phyloP scores from a whole-genome alignment of 2,329 filamentous ascomycete genomes.

The Paraphaeosphaeria minitans region DNA sequence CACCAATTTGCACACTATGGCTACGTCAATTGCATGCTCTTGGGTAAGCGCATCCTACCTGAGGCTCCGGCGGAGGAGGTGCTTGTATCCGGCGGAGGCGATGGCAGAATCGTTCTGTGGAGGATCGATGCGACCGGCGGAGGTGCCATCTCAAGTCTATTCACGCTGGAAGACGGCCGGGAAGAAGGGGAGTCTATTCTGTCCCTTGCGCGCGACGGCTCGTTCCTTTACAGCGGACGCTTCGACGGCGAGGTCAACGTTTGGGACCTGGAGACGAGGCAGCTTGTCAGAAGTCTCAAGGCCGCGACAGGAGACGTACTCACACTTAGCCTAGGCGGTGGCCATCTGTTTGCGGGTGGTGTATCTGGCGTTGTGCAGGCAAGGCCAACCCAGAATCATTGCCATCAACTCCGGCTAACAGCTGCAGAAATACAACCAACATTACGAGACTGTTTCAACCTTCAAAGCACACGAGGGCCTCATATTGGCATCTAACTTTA shows the following conservation, averaged over 20 bases:
- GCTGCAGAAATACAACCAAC: conserved; percentile 72
- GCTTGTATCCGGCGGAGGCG: conserved; percentile 87
- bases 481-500: conserved; percentile 81
- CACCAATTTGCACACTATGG: conserved; percentile 91
- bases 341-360: conserved; percentile 85
- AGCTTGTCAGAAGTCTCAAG: conserved; percentile 85
- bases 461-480: conserved; percentile 88
- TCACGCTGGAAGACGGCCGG: conserved; percentile 64
- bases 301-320: conserved; percentile 82
- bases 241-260: conserved; percentile 87
- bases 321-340: conserved; percentile 82
- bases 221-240: conserved; percentile 90
- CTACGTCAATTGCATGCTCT: conserved; percentile 94
- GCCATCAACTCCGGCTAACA: conserved; percentile 22
- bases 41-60: conserved; percentile 74
- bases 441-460: conserved; percentile 77
- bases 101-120: conserved; percentile 96
- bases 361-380: conserved; percentile 86
- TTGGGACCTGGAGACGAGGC: conserved; percentile 94
- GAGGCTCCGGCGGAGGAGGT: conserved; percentile 76
- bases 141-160: conserved; percentile 72
- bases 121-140: conserved; percentile 65
- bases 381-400: conserved; percentile 36
- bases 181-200: conserved; percentile 67
- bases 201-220: conserved; percentile 84